These are phyloP conservation scores for Solanum ossicruentum DNA, from an alignment of 257 asterid species.

Conservation along the genomic window DNA sequence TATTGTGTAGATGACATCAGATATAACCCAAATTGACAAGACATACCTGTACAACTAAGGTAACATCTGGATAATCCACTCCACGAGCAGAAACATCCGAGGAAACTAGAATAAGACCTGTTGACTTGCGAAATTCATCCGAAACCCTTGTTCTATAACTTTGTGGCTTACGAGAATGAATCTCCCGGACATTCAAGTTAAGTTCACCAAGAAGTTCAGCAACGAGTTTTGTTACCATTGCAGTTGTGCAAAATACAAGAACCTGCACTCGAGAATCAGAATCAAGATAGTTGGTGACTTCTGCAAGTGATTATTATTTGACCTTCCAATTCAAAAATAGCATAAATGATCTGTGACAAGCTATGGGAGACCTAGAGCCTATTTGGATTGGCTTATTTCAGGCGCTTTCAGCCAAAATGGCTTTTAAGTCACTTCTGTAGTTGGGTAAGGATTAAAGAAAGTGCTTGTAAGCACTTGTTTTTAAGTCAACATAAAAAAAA, in stretches of 20 bases:
- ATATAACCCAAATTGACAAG: not conserved
- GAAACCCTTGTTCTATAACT: slow-evolving; percentile 81
- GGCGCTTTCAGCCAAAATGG: not conserved
- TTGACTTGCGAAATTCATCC: slow-evolving; percentile 88
- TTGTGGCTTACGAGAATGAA: slow-evolving; percentile 92
- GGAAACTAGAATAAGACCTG: slow-evolving; percentile 88
- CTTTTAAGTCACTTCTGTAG: not conserved
- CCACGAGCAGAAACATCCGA: slow-evolving; percentile 99
- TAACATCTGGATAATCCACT: slow-evolving; percentile 93
- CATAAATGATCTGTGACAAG: not conserved
- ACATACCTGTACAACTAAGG: slow-evolving; percentile 84
- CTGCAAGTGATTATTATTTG: not conserved
- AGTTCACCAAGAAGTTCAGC: slow-evolving; percentile 82
- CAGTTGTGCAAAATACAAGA: slow-evolving; percentile 97
- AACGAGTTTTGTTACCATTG: slow-evolving; percentile 91
- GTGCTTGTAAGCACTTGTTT: not conserved
- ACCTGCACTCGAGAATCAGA: slow-evolving; percentile 31
- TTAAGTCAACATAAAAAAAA: not conserved
- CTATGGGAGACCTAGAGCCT: not conserved
- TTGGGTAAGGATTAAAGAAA: not conserved
- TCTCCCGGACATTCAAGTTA: slow-evolving; percentile 78
- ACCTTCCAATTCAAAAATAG: not conserved
- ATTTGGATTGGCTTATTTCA: not conserved
- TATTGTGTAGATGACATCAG: not conserved
- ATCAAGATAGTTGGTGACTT: not conserved